These are phyloP conservation scores for Pichia kluyveri DNA, from an alignment of 805 yeast species.

Conservation along the genomic window DNA sequence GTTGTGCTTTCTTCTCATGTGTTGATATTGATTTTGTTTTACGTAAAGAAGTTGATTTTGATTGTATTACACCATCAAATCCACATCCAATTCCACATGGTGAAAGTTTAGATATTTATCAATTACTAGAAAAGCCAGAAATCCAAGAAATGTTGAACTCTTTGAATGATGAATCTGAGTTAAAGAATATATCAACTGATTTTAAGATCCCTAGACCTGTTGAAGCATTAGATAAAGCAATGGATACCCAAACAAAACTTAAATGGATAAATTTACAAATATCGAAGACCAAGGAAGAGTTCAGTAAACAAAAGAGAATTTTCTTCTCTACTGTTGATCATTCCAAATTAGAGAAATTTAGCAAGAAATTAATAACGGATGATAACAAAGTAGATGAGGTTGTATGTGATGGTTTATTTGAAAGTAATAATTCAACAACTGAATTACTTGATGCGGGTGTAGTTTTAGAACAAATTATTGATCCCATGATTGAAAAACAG, in stretches of 20 bases:
- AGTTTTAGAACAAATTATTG: slow-evolving; percentile 7
- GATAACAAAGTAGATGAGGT: slow-evolving; percentile 12
- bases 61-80: slow-evolving; percentile 87
- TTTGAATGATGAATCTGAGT: slow-evolving; percentile 6
- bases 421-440: slow-evolving; percentile 7
- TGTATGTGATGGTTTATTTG: slow-evolving; percentile 12
- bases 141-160: slow-evolving; percentile 19
- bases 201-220: slow-evolving; percentile 17
- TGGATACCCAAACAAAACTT: slow-evolving; percentile 16
- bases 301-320: slow-evolving; percentile 18
- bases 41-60: slow-evolving; percentile 87
- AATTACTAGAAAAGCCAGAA: slow-evolving; percentile 36
- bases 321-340: slow-evolving; percentile 13
- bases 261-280: slow-evolving; percentile 25
- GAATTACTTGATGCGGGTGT: slow-evolving; percentile 16
- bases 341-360: slow-evolving; percentile 11
- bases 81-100: slow-evolving; percentile 68
- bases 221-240: slow-evolving; percentile 20
- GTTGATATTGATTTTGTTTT: slow-evolving; percentile 85
- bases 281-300: slow-evolving; percentile 20
- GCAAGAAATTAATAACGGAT: slow-evolving; percentile 7
- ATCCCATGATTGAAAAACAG: neutral
- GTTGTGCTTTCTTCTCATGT: slow-evolving; percentile 91
- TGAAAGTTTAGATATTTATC: slow-evolving; percentile 55
- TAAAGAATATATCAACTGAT: slow-evolving; percentile 10